These are phyloP conservation scores for Pseudofabraea citricarpa DNA, from an alignment of 2,329 filamentous ascomycete genomes.

Conservation along the genomic window DNA sequence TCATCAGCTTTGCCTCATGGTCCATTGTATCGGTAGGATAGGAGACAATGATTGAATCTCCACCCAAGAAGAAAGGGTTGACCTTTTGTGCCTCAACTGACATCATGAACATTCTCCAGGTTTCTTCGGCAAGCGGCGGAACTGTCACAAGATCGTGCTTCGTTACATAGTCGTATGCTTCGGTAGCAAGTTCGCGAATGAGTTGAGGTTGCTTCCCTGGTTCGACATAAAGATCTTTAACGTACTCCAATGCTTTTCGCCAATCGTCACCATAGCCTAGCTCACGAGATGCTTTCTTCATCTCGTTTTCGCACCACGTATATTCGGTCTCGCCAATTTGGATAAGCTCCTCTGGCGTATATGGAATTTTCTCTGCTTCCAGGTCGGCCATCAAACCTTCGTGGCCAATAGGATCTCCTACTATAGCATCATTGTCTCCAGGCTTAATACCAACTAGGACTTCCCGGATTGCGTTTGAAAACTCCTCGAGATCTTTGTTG, in stretches of 20 bases:
- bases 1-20: conserved; percentile 52
- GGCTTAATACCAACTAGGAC: conserved; percentile 40
- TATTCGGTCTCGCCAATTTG: conserved; percentile 45
- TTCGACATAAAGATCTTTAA: conserved; percentile 49
- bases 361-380: conserved; percentile 52
- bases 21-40: conserved; percentile 49
- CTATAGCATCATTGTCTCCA: conserved; percentile 42
- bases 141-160: conserved; percentile 51
- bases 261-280: conserved; percentile 45
- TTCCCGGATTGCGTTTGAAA: conserved; percentile 33
- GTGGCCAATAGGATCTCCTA: conserved; percentile 52
- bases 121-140: conserved; percentile 45
- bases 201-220: conserved; percentile 49
- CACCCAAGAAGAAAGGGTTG: conserved; percentile 56
- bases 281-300: conserved; percentile 43
- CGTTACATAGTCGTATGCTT: conserved; percentile 49
- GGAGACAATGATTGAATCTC: conserved; percentile 47
- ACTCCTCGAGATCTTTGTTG: conserved; percentile 29
- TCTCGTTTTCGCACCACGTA: conserved; percentile 50
- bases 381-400: conserved; percentile 47
- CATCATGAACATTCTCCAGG: conserved; percentile 54
- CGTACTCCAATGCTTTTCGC: conserved; percentile 48
- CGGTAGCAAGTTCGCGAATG: conserved; percentile 43
- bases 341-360: conserved; percentile 52
- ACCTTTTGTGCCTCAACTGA: conserved; percentile 45